Base-by-base conservation (phyloP, 345 rosid genomes). In the Eucalyptus leucophloia region DNA sequence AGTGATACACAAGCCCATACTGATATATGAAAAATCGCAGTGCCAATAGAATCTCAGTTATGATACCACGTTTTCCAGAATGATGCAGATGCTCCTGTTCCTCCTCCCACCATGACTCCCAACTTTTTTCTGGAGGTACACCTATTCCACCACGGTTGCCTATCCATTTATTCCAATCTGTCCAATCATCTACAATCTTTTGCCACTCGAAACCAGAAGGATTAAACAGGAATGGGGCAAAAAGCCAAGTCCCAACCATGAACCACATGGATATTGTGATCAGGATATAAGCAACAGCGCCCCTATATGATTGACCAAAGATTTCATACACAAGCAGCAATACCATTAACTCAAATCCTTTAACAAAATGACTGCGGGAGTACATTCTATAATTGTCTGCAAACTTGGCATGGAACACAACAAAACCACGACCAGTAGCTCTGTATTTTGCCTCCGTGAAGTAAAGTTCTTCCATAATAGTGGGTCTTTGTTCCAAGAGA, bases 61-160 rank as follows among this genome's bases (percentile, higher is more conserved):
- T 53, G 89, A 97, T 93, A 87, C 99, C 99, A 72, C 99, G 99
- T 91, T 93, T 96, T 89, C 99, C 99, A 34, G 99, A 98, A 92
- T 93, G 89, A 44, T 85, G 96, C 80, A 98, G 96, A 94, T 98
- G 99, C 87, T 97, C 99, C 90, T 97, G 99, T 92, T 98, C 99
- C 91, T 98, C 98, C 88, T 98, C 99, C 99, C 99, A 98, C 99
- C 99, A 98, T 5, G 99, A 98, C 90, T 98, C 99, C 99, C 99
- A 98, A 91, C 99, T 97, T 90, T 98, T 98, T 90, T 96, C 99
- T 50, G 99, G 95, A 6, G 97, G 97, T 32, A 98, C 99, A 91
- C 99, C 99, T 40, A 98, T 97, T 86, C 99, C 99, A 18, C 99
- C 99, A 50, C 94, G 91, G 92, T 97, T 98, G 88, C 93, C 94